Evolutionary conservation across 371 early-diverging fungal species (phyloP), one percentile per base, ranked within the genome.

Genomic region (Zopfochytrium polystomum): DNA sequence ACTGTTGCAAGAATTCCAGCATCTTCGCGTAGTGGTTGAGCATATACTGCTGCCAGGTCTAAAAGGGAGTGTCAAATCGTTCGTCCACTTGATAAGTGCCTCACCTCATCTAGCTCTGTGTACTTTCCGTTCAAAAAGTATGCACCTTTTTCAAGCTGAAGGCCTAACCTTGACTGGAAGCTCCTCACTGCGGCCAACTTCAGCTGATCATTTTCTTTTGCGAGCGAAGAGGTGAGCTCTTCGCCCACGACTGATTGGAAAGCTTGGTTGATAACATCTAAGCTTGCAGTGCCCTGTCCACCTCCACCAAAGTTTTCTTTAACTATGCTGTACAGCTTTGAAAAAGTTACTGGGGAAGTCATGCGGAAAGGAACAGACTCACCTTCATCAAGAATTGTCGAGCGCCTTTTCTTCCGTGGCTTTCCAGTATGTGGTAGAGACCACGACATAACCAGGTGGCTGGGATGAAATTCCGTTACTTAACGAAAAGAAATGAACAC

Each of bases 91-190:
- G 15, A 13, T 5, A 51, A 13, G 25, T 20, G 15, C 7, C 62
- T 27, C 30, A 66, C 81, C 18, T 86, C 84, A 32, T 55, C 74
- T 61, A 86, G 72, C 9, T 80, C 78, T 46, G 86, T 62, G 52
- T 81, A 77, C 57, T 84, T 87, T 52, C 95, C 95, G 64, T 95
- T 95, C 44, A 89, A 67, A 72, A 92, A 95, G 43, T 86, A 67
- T 5, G 71, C 80, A 2, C 82, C 77, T 3, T 29, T 9, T 26
- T n/a, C 11, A 13, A 34, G 31, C 2, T 18, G n/a, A 9, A 64
- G 25, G 15, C 69, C 69, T 26, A 65, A 30, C 13, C 54, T 31
- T 32, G 29, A 27, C 30, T 51, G 27, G 34, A 47, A 49, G 5
- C 47, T 46, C 2, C 42, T n/a, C 22, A 58, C 30, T 23, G 34